Conservation (phyloP, 257 asterid genomes). For the Solanum sitiens region DNA sequence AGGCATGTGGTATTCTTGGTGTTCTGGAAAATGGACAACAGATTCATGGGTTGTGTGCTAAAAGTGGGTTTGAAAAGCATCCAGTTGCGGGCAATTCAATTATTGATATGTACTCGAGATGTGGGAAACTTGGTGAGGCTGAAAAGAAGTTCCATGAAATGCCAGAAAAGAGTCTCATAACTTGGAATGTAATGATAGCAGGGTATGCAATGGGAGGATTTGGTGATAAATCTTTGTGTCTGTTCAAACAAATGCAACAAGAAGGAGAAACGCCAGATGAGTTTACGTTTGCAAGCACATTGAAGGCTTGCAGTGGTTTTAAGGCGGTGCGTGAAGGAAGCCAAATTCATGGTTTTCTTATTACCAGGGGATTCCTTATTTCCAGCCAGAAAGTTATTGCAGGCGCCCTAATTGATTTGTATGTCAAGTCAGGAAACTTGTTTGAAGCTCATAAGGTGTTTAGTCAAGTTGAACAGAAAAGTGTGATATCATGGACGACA, state of each 20-base stretch:
- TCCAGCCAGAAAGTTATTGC: constrained; percentile 25
- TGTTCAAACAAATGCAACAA: constrained; percentile 34
- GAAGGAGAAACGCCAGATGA: constrained; percentile 44
- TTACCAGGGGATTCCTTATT: constrained; percentile 29
- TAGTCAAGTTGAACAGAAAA: constrained; percentile 22
- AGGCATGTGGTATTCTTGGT: constrained; percentile 41
- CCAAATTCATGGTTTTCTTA: constrained; percentile 45
- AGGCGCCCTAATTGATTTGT: constrained; percentile 51
- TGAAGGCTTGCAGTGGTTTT: constrained; percentile 46
- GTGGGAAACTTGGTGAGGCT: constrained; percentile 38
- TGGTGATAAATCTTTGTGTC: constrained; percentile 24
- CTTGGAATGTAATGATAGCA: constrained; percentile 56
- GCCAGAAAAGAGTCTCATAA: constrained; percentile 29
- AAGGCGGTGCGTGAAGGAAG: constrained; percentile 46
- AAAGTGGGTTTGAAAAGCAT: constrained; percentile 38
- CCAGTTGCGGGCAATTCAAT: constrained; percentile 48
- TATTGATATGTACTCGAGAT: constrained; percentile 50
- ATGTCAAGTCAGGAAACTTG: constrained; percentile 37
- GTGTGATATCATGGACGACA: constrained; percentile 39
- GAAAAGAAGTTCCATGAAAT: constrained; percentile 28
- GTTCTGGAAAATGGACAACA: constrained; percentile 36
- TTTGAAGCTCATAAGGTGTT: constrained; percentile 32
- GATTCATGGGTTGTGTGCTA: constrained; percentile 40
- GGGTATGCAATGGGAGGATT: constrained; percentile 30
- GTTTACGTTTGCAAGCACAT: constrained; percentile 44